Base-by-base conservation (phyloP, 1,284 basidiomycete species). In the Papiliotrema fonsecae region DNA sequence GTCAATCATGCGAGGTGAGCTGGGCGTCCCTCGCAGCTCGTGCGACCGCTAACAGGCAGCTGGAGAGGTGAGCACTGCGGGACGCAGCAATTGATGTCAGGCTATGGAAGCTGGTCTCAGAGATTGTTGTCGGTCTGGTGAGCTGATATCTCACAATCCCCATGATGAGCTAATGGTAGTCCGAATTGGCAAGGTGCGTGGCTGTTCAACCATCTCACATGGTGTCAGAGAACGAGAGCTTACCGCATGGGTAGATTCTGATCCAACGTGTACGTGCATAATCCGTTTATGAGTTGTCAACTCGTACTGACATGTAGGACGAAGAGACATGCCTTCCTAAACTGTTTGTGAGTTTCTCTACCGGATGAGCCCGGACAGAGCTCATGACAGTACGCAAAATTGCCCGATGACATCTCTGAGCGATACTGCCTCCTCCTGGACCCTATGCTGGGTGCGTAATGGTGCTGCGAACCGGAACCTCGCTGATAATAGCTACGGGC, bases 61-160 rank as follows among this genome's bases (percentile, higher is more conserved):
- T 89, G 87, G 88, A 89, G 2, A 93, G 93, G 89, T 89, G 92
- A 73, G 87, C 86, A 5, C n/a, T n/a, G n/a, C n/a, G n/a, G 94
- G 92, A 37, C 77, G 97, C 54, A 80, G 94, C 46, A 94, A 97
- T 43, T 97, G 93, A 76, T 85, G 93, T 62, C 52, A 90, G 87
- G 88, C 89, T 1, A 93, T 93, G 89, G 89, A 93, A 72, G 87
- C 86, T 6, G 94, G 93, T 39, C 77, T 98, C 54, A 80, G 94
- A 46, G 94, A 97, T 43, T 97, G 93, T 76, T 85, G 94, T 62
- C 74, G 80, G 42, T 72, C 70, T 36, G 72, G 72, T 72, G 38
- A 61, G 70, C 54, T 30, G 26, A 13, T 6, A 27, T 27, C 16
- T 6, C n/a, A 9, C 26, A 19, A 3, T n/a, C 9, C 3, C 5